Evolutionary conservation across 345 rosid species (phyloP), one percentile per base, ranked within the genome.

Genomic region (Arabis hirsuta): DNA sequence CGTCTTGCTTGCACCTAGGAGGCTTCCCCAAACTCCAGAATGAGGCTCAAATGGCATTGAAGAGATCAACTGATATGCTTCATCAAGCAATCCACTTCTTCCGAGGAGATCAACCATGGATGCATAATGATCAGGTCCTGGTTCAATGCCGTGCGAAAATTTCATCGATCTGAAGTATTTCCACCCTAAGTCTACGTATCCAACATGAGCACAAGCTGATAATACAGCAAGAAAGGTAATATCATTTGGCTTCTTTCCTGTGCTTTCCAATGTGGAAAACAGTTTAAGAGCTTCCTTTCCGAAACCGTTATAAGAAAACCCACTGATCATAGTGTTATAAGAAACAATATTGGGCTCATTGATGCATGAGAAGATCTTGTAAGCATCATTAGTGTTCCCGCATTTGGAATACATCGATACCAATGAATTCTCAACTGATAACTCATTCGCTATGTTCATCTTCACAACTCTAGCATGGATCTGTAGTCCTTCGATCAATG

Each of bases 1-100:
- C 45, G 73, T 81, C 63, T 61, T 84, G 81, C 97, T 84, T 13
- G 91, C 84, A 65, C 84, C 81, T 9, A 91, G 89, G 44, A 89
- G 83, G 66, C 93, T 90, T 62, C 96, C 97, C 96, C 96, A 91
- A 75, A 91, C 88, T 3, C 97, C 96, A 61, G 86, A 56, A 67
- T 86, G 90, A 13, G 85, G 82, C 78, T 80, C 78, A 68, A 69
- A 80, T 57, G 89, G 81, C 89, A 84, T 81, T 2, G 91, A 81
- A 20, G 58, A 61, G 48, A 91, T 82, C 56, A 91, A 73, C 52
- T 48, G 52, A 65, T 82, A 65, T 20, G 89, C 93, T 73, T 91
- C 90, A 72, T 85, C 83, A 11, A 91, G 79, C 48, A 81, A 66
- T 56, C 94, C 96, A 69, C 84, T 84, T 82, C 93, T 85, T 24